Base-by-base conservation (phyloP, 2,329 filamentous ascomycete genomes). In the Leptographium lundbergii region DNA sequence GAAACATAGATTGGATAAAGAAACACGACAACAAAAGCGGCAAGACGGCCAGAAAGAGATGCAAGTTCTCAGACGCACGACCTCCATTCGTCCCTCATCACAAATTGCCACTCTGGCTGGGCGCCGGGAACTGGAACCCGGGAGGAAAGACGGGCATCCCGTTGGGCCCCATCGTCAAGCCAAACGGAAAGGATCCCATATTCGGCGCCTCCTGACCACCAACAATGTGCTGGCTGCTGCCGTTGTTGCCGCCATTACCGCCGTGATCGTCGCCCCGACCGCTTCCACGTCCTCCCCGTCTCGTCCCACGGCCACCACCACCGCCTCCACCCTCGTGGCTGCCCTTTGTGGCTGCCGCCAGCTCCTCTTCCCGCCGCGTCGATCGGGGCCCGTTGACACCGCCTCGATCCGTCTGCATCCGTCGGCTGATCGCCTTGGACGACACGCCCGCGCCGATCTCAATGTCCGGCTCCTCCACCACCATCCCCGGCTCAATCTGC, bases 401-500 rank as follows among this genome's bases (percentile, higher is more conserved):
- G 57, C 82, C 81, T 67, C 83, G 82, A 68, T 87, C 84, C 9
- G 83, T 87, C 71, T 85, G 81, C 81, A 86, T 86, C 42, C 84
- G 81, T 22, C 84, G 77, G 65, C 81, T 85, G 62, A 87, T 86
- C 47, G 84, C 90, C 77, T 99, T 99, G 51, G 91, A 96, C 22
- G 91, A 96, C 17, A 99, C 95, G 59, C 94, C 94, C 22, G 92
- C 91, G 57, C 94, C 94, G 60, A 99, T 99, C 73, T 99, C 94
- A 66, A 99, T 99, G 69, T 99, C 94, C 3, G 94, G 94, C 73
- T 99, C 94, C 70, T 99, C 94, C 29, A 99, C 88, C 7, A 91
- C 87, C 74, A 99, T 83, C 50, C 91, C 91, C 17, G 82, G 77
- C 68, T 91, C 86, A 61, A 99, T 89, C 2, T 84, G 75, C 59